Conservation (phyloP, 768 basidiomycete species). For the Mycena belliarum region DNA sequence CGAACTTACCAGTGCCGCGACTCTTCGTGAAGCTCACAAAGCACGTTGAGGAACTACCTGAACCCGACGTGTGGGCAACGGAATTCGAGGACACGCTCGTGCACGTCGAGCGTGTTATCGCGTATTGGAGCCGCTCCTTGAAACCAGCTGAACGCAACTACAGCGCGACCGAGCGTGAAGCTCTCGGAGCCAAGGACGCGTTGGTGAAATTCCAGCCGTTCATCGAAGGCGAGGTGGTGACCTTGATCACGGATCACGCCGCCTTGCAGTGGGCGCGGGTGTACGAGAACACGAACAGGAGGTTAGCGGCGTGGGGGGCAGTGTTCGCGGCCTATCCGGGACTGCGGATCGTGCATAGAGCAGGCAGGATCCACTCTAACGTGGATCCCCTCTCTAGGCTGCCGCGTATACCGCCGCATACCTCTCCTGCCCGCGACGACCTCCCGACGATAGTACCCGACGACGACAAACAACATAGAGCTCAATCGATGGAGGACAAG, state of each 20-base stretch:
- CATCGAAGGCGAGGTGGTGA: not conserved
- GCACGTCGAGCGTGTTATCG: slow-evolving; percentile 24
- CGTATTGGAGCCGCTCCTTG: too few relatives aligned
- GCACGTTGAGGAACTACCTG: not conserved
- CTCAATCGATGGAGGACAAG: not conserved
- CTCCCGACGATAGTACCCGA: not conserved
- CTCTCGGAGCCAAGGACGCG: too few relatives aligned
- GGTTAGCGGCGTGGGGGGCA: not conserved
- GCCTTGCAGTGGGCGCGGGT: not conserved
- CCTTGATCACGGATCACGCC: not conserved
- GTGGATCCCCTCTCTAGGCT: too few relatives aligned
- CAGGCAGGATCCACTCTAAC: not conserved
- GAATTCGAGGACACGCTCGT: slow-evolving; percentile 22
- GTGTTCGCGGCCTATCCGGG: not conserved
- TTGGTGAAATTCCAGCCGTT: not conserved
- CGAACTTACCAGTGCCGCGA: slow-evolving; percentile 8
- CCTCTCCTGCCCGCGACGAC: not conserved
- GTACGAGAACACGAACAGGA: not conserved
- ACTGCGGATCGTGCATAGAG: not conserved
- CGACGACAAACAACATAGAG: not conserved
- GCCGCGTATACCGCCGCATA: not conserved
- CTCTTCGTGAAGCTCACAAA: slow-evolving; percentile 13
- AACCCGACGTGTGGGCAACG: not conserved
- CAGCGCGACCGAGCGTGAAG: too few relatives aligned
- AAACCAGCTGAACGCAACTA: too few relatives aligned